Evolutionary conservation across 352 stramenopile genomes (phyloP).

Genomic region (Phytophthora sp.): DNA sequence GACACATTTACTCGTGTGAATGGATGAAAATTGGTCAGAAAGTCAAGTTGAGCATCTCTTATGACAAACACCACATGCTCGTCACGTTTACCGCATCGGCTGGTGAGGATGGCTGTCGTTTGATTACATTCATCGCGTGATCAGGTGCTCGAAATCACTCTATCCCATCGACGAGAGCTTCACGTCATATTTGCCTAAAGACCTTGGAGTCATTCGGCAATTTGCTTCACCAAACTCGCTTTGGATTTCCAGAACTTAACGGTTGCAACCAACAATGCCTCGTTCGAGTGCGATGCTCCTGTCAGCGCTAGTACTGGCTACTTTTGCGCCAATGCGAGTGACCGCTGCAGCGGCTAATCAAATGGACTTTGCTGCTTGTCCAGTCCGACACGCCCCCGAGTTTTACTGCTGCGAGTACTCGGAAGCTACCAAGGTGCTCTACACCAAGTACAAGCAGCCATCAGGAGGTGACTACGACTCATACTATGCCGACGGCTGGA

Average conservation of each 20-base stretch:
- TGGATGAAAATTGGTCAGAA: too few species aligned
- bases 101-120: too few species aligned
- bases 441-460: constrained; percentile 45
- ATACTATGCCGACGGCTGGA: constrained; percentile 47
- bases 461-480: constrained; percentile 35
- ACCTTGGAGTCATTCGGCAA: constrained; percentile 10
- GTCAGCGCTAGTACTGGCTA: constrained; percentile 9
- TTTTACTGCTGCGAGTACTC: constrained; percentile 51
- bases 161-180: too few species aligned
- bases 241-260: constrained; percentile 6
- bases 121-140: too few species aligned
- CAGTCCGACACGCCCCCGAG: constrained; percentile 35
- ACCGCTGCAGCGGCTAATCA: constrained; percentile 24
- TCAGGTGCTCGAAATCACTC: too few species aligned
- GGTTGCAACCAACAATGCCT: constrained; percentile 16
- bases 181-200: too few species aligned
- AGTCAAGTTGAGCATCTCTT: too few species aligned
- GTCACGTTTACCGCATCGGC: too few species aligned
- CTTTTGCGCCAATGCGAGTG: constrained; percentile 14
- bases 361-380: constrained; percentile 48
- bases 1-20: too few species aligned
- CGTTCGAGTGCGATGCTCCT: constrained; percentile 18
- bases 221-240: constrained; percentile 17
- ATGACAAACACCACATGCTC: too few species aligned
- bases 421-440: constrained; percentile 35